Evolutionary conservation across 2,329 filamentous ascomycete genomes (phyloP), one percentile per base, ranked within the genome.

Genomic region (Aureobasidium sp.): DNA sequence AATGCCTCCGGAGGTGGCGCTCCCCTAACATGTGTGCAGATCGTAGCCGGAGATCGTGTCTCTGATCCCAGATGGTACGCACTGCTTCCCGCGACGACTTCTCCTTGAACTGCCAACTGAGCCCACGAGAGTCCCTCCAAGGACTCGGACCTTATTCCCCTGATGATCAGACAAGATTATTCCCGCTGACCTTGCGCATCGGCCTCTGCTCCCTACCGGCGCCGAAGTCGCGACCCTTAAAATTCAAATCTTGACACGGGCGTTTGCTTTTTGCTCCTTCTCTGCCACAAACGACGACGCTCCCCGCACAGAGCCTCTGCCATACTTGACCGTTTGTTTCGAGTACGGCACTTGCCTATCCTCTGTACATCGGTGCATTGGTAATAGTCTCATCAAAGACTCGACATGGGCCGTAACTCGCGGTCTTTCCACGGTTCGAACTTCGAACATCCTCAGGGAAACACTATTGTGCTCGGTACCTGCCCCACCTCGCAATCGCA

Each of bases 241-340:
- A 57, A 45, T 29, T n/a, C 53, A 57, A 57, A 45, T 57, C 5
- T 45, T 53, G 49, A 53, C 51, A 55, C 8, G 36, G 8, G 37
- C 51, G 15, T n/a, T 42, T 37, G 49, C 20, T 42, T 55, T 55
- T 42, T 55, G 36, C 25, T 55, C 51, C 22, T 45, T 45, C n/a
- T 9, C 53, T 34, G 51, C 39, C 27, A 15, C 41, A 34, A 22
- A 44, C 39, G 11, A 44, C 39, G 11, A 57, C 27, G 11, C 53
- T 45, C 53, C 53, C 52, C 53, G 29, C 53, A 34, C 53, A 25
- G 41, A 57, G 39, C 53, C 53, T 57, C 53, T 44, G n/a, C 17
- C 53, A 45, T 45, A 44, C 29, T 45, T 57, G 53, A 34, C 51
- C 37, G 36, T 55, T 42, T n/a, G 51, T 57, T 36, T 36, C n/a